Evolutionary conservation across 768 basidiomycete species (phyloP).

Genomic region (Trametes cubensis): DNA sequence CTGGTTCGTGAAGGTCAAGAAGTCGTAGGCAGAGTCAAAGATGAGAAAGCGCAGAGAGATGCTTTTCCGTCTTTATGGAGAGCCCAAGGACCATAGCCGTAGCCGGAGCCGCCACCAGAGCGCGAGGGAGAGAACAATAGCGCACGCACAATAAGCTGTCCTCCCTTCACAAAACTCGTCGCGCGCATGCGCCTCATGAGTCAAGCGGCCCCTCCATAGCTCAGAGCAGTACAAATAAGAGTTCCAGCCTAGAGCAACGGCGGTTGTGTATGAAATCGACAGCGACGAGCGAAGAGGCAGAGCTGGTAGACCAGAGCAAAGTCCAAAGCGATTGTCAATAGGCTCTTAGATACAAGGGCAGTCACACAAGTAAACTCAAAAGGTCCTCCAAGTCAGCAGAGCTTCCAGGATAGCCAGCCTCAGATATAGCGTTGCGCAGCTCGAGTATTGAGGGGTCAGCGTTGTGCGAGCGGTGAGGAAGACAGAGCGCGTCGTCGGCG

Average conservation of each 20-base stretch:
- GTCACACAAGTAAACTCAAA: no score
- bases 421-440: no score
- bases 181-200: neutral
- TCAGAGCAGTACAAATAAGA: neutral
- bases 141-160: constrained; percentile 13
- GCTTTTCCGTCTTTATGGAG: constrained; percentile 17
- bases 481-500: neutral
- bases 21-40: constrained; percentile 18
- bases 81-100: constrained; percentile 11
- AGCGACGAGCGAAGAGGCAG: neutral
- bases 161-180: neutral
- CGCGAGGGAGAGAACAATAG: constrained; percentile 22
- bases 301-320: neutral
- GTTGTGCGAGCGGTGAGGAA: neutral
- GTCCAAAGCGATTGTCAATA: neutral
- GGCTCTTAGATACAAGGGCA: neutral
- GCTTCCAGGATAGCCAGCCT: no score
- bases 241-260: no score
- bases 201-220: neutral
- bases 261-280: neutral
- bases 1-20: constrained; percentile 8
- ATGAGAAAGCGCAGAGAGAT: neutral
- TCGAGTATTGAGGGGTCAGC: neutral
- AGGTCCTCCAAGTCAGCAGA: no score
- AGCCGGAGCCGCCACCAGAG: neutral